phyloP scores from a whole-genome alignment of 495 filamentous ascomycete genomes.

The Annulohypoxylon maeteangense region DNA sequence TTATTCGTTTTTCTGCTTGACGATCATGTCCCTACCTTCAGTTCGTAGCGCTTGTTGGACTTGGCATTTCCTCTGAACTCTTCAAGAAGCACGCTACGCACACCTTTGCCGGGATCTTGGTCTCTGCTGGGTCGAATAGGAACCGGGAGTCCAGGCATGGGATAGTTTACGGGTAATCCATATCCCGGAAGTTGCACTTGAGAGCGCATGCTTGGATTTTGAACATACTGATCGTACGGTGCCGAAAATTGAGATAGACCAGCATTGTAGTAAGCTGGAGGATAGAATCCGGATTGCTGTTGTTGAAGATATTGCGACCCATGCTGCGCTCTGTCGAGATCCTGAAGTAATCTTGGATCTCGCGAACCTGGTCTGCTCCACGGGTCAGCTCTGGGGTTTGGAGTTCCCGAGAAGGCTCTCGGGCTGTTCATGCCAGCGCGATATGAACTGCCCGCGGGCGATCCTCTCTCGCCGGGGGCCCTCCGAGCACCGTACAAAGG shows the following conservation, averaged over 20 bases:
- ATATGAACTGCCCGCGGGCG: conserved; percentile 66
- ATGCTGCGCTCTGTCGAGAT: conserved; percentile 46
- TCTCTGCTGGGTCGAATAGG: conserved; percentile 66
- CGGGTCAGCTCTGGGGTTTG: conserved; percentile 54
- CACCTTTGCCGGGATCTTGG: conserved; percentile 69
- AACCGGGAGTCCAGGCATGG: conserved; percentile 46
- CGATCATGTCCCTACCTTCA: conserved; percentile 68
- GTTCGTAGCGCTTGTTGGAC: conserved; percentile 81
- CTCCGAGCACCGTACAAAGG: conserved; percentile 20
- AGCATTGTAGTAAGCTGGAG: conserved; percentile 28
- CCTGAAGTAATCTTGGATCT: conserved; percentile 46
- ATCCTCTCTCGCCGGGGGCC: conserved; percentile 48
- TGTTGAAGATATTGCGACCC: conserved; percentile 43
- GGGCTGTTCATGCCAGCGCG: conserved; percentile 66
- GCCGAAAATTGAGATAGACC: conserved; percentile 39
- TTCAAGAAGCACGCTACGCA: conserved; percentile 78
- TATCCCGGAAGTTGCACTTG: conserved; percentile 46
- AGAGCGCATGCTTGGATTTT: conserved; percentile 45
- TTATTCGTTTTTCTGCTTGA: not conserved
- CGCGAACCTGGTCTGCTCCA: conserved; percentile 54
- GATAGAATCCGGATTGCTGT: conserved; percentile 41
- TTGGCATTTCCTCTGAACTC: conserved; percentile 83
- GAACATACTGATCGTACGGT: conserved; percentile 52
- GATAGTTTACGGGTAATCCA: conserved; percentile 52
- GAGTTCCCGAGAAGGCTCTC: conserved; percentile 64